Conservation (phyloP, 768 basidiomycete species). For the Hortiboletus campestris region DNA sequence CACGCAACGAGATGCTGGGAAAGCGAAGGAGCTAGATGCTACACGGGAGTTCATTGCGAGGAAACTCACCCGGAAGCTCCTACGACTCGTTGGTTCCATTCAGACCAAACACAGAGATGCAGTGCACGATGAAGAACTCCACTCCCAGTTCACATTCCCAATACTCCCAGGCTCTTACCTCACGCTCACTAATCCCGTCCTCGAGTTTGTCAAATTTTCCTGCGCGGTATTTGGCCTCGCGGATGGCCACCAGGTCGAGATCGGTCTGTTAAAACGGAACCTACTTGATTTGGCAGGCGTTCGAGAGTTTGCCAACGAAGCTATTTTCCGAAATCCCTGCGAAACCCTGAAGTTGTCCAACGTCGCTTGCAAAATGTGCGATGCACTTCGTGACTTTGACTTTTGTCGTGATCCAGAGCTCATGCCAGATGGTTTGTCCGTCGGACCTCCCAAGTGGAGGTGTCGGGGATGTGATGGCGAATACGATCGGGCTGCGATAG, state of each 20-base stretch:
- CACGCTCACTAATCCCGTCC: constrained; percentile 69
- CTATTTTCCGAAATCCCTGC: constrained; percentile 89
- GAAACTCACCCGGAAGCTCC: constrained; percentile 75
- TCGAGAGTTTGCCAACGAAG: constrained; percentile 83
- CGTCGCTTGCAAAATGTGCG: constrained; percentile 87
- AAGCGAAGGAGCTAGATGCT: constrained; percentile 64
- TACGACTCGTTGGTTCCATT: constrained; percentile 64
- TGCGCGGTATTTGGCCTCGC: constrained; percentile 81
- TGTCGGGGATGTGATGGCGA: constrained; percentile 77
- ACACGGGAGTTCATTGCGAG: constrained; percentile 76
- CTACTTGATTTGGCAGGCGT: constrained; percentile 84
- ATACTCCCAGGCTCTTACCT: constrained; percentile 84
- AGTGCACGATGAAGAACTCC: constrained; percentile 49
- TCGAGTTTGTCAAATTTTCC: constrained; percentile 86
- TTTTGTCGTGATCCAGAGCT: constrained; percentile 91
- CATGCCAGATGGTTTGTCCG: constrained; percentile 52
- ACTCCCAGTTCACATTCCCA: constrained; percentile 74
- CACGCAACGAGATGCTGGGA: constrained; percentile 65
- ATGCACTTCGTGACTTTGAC: constrained; percentile 85
- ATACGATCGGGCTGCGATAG: constrained; percentile 86
- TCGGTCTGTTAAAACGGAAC: constrained; percentile 86
- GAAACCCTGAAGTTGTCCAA: constrained; percentile 80
- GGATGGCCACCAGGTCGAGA: constrained; percentile 80
- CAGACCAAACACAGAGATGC: constrained; percentile 62
- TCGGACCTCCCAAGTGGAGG: constrained; percentile 57